Conservation (phyloP, 257 asterid genomes). For the Eucommia ulmoides region DNA sequence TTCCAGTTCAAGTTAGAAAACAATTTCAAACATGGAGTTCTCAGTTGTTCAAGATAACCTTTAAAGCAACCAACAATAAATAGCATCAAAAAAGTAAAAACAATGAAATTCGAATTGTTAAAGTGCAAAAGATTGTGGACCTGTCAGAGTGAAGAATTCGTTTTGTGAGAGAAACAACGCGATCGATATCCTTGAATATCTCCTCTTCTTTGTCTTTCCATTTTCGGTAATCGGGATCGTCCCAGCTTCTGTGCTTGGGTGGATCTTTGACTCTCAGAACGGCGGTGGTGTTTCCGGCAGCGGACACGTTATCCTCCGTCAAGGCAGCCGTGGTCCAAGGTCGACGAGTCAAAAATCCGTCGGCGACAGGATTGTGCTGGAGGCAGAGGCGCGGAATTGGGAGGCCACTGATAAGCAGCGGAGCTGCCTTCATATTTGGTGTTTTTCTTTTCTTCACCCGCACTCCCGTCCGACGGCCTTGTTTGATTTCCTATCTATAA, state of each 20-base stretch:
- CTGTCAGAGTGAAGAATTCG: slow-evolving; percentile 70
- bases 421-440: slow-evolving; percentile 46
- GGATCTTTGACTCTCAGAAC: slow-evolving; percentile 18
- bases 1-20: too few relatives aligned
- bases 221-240: slow-evolving; percentile 43
- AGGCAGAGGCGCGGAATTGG: slow-evolving; percentile 47
- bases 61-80: too few relatives aligned
- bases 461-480: too few relatives aligned
- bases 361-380: slow-evolving; percentile 14
- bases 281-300: slow-evolving; percentile 9
- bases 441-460: too few relatives aligned
- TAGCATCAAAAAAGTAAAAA: too few relatives aligned
- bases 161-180: slow-evolving; percentile 43
- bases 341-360: slow-evolving; percentile 19
- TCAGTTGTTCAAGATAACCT: too few relatives aligned
- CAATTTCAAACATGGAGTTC: too few relatives aligned
- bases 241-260: slow-evolving; percentile 20
- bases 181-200: slow-evolving; percentile 57
- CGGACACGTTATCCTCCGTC: slow-evolving; percentile 14
- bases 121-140: slow-evolving; percentile 15
- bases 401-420: slow-evolving; percentile 34
- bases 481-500: too few relatives aligned
- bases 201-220: slow-evolving; percentile 63
- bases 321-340: slow-evolving; percentile 25
- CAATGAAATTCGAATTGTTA: too few relatives aligned